phyloP scores from a whole-genome alignment of 2,329 filamentous ascomycete genomes.

The Coleophoma crateriformis region DNA sequence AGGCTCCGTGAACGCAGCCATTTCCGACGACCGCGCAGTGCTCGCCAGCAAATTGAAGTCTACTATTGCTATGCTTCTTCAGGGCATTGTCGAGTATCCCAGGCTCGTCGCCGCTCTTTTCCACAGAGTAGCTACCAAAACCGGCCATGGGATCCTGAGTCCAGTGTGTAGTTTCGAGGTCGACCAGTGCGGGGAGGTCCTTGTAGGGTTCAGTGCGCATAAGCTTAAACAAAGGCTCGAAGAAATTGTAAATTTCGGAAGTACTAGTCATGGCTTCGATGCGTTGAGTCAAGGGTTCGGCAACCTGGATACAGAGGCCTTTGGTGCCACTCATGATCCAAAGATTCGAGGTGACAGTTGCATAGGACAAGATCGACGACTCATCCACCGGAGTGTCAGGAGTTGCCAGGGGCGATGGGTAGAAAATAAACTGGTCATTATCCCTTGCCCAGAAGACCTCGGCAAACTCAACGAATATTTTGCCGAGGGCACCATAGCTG shows the following conservation, averaged over 20 bases:
- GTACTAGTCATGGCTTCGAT: conserved; percentile 34
- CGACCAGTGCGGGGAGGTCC: conserved; percentile 31
- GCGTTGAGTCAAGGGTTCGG: conserved; percentile 37
- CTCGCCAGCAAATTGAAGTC: conserved; percentile 36
- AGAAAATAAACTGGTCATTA: conserved; percentile 39
- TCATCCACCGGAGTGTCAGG: conserved; percentile 26
- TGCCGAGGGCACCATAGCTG: conserved; percentile 35
- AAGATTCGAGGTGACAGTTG: conserved; percentile 36
- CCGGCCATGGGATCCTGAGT: conserved; percentile 36
- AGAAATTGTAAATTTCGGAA: conserved; percentile 32
- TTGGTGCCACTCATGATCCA: conserved; percentile 37
- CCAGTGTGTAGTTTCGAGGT: conserved; percentile 37
- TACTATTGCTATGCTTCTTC: conserved; percentile 28
- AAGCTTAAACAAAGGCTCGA: conserved; percentile 37
- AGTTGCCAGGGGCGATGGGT: conserved; percentile 28
- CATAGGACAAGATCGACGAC: conserved; percentile 33
- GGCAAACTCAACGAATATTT: conserved; percentile 36
- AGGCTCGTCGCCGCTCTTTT: conserved; percentile 37
- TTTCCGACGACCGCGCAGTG: conserved; percentile 34
- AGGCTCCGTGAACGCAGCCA: conserved; percentile 38
- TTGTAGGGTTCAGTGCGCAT: conserved; percentile 37
- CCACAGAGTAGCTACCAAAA: conserved; percentile 36
- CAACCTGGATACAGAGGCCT: conserved; percentile 36
- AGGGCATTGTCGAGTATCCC: conserved; percentile 29
- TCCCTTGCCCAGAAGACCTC: conserved; percentile 39